A percentile compares a stretch with the other conserved stretches of the same genome.
phyloP scores from a whole-genome alignment of 352 stramenopile species.

The Pilasporangium apinafurcum region DNA sequence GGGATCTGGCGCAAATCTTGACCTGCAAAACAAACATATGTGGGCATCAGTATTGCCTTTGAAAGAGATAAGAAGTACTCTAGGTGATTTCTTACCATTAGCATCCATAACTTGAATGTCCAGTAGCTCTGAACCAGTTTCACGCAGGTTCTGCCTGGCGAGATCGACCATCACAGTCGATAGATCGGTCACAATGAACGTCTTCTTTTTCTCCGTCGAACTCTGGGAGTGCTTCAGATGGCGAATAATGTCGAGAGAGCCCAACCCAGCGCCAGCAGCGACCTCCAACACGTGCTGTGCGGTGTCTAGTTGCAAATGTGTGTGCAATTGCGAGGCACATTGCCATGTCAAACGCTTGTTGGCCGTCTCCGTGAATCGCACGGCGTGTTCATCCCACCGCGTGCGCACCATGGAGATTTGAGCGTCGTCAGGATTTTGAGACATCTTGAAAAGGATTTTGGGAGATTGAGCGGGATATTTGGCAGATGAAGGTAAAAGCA shows the following conservation, averaged over 20 bases:
- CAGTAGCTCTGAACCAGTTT: constrained; percentile 6
- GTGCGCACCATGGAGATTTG: constrained; percentile 7
- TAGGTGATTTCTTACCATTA: constrained; percentile 16
- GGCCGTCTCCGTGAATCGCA: constrained; percentile 31
- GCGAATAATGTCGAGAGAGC: constrained; percentile 27
- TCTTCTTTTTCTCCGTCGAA: constrained; percentile 13
- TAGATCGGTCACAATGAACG: constrained; percentile 32
- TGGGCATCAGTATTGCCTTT: background rate
- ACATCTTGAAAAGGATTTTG: too few relatives aligned
- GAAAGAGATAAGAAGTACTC: constrained; percentile 1
- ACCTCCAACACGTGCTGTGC: constrained; percentile 40
- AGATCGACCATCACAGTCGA: constrained; percentile 34
- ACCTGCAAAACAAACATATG: constrained; percentile 5
- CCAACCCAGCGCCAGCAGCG: constrained; percentile 33
- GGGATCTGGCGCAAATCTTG: constrained; percentile 29
- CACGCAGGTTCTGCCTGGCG: constrained; percentile 19
- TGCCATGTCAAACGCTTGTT: constrained; percentile 50
- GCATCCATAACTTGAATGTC: constrained; percentile 19
- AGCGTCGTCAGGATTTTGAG: background rate
- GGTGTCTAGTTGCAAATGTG: constrained; percentile 36
- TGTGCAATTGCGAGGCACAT: constrained; percentile 31
- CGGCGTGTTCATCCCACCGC: constrained; percentile 28
- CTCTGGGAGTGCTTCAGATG: constrained; percentile 8
- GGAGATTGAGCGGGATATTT: too few relatives aligned
- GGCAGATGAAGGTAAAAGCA: too few relatives aligned